Conservation (phyloP, 2,329 filamentous ascomycete species). For the Trichoderma koningii region DNA sequence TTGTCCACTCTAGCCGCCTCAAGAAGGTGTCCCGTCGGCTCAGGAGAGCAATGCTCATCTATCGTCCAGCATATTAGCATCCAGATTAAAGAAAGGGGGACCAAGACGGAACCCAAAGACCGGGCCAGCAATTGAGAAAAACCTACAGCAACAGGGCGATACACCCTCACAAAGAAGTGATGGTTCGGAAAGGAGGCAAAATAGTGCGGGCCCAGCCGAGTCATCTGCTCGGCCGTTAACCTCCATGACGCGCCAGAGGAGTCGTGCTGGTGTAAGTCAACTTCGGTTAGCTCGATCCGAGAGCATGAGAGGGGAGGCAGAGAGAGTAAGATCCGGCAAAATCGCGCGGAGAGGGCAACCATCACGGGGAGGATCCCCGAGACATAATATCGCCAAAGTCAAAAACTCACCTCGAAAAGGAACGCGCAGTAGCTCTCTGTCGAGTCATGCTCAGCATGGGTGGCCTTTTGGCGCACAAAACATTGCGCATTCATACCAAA, state of each 20-base stretch:
- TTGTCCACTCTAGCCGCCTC: slow-evolving; percentile 54
- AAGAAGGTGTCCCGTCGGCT: slow-evolving; percentile 54
- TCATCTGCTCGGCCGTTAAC: slow-evolving; percentile 42
- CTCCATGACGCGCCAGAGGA: slow-evolving; percentile 45
- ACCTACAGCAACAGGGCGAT: slow-evolving; percentile 56
- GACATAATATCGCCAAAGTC: neutral
- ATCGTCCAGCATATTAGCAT: neutral
- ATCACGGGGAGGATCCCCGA: neutral
- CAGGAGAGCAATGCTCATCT: slow-evolving; percentile 53
- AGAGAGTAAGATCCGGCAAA: neutral
- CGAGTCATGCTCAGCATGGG: slow-evolving; percentile 36
- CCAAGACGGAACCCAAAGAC: neutral
- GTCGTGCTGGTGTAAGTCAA: slow-evolving; percentile 45
- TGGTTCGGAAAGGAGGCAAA: slow-evolving; percentile 58
- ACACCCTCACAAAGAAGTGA: slow-evolving; percentile 60
- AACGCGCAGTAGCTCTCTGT: slow-evolving; percentile 52
- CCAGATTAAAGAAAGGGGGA: neutral
- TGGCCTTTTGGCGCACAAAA: slow-evolving; percentile 45
- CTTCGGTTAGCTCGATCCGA: slow-evolving; percentile 4
- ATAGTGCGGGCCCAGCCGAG: slow-evolving; percentile 47
- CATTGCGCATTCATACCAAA: slow-evolving; percentile 50
- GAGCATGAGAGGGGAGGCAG: neutral
- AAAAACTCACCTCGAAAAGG: slow-evolving; percentile 53
- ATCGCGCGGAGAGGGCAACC: neutral
- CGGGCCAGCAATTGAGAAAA: neutral